Evolutionary conservation across 208 protist genomes (phyloP).

Genomic region (Acanthamoeba castellanii): DNA sequence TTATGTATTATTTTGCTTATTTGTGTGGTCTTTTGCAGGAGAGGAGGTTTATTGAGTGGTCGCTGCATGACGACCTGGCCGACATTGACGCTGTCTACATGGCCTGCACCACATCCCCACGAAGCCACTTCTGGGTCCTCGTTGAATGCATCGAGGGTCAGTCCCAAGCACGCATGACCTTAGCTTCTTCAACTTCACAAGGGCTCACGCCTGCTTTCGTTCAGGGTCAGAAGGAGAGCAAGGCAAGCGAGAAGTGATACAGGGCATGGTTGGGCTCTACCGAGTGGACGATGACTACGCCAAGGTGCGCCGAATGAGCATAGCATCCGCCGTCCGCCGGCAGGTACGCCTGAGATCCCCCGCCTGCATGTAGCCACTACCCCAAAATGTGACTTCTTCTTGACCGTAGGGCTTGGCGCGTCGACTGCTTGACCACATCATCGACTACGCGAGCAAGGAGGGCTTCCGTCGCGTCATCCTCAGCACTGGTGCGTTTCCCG

Average conservation of each 20-base stretch:
- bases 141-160: not conserved
- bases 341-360: not conserved
- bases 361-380: no score
- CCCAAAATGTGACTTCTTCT: no score
- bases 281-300: not conserved
- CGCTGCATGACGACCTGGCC: not conserved
- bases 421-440: not conserved
- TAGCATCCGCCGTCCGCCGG: not conserved
- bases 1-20: not conserved
- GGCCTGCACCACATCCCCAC: not conserved
- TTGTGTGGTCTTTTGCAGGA: not conserved
- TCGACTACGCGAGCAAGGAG: not conserved
- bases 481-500: not conserved
- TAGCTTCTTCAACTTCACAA: no score
- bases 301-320: not conserved
- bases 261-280: not conserved
- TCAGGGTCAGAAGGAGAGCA: not conserved
- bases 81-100: not conserved
- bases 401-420: not conserved
- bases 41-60: not conserved
- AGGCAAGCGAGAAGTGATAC: not conserved
- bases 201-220: no score
- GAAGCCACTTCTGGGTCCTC: slow-evolving; percentile 1
- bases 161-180: not conserved
- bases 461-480: not conserved